Base-by-base conservation (phyloP, 805 yeast species). In the Candida ortonii region DNA sequence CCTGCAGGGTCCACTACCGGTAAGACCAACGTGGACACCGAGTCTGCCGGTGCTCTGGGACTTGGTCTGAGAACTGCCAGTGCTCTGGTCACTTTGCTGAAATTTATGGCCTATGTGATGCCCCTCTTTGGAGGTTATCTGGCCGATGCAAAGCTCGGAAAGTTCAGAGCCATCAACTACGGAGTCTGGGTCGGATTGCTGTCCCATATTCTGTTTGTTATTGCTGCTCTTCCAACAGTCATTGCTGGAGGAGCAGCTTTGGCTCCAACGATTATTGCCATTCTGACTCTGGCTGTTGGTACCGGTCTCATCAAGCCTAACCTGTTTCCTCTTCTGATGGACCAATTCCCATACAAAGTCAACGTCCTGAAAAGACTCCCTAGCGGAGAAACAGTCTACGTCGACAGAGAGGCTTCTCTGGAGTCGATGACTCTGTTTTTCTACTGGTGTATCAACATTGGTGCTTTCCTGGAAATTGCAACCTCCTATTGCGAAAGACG, bases 331-430 rank as follows among this genome's bases (percentile, higher is more conserved):
- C 56, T 70, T 30, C 52, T 69, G 34, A 57, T 68, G 59, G 85
- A 80, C 50, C 86, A 80, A 61, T 78, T 73, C 53, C 78, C 80
- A 28, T 73, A 76, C 54, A 65, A 73, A 38, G 68, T 71, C 46
- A 81, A 78, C 43, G 75, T 71, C 32, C 74, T 84, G 36, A 71
- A 68, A 55, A 73, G 71, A 3, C 63, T 73, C 32, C 75, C 77
- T 45, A 53, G 67, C 17, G 95, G 95, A 38, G 79, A 78, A 52
- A 68, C 70, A 30, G 89, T 83, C 22, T 76, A 82, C 47, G 59
- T 71, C 28, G 74, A 70, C 46, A 62, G 72, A 35, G 67, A 64
- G 48, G 58, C 65, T 36, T 53, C 71, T 4, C 52, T 69, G 38
- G 64, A 62, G 45, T 50, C 54, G 24, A 46, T 64, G 42, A 50